Conservation (phyloP, 2,329 filamentous ascomycete species). For the Thyridium curvatum region DNA sequence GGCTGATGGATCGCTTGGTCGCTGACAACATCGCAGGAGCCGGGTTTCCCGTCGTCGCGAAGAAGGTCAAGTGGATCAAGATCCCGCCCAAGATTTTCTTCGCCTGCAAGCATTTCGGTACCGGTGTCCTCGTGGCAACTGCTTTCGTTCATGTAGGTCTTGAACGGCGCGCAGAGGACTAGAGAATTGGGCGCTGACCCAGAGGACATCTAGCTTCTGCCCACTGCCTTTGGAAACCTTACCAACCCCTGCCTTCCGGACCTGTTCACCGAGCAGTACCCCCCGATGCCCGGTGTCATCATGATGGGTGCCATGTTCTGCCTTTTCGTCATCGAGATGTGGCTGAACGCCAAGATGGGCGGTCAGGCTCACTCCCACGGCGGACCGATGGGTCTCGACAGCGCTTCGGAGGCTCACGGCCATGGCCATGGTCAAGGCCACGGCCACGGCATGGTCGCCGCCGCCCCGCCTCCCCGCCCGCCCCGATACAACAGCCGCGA, state of each 20-base stretch:
- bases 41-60: conserved; percentile 45
- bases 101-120: conserved; percentile 61
- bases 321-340: conserved; percentile 58
- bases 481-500: conserved; percentile 17
- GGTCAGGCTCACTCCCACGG: conserved; percentile 46
- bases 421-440: conserved; percentile 6
- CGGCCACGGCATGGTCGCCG: conserved; percentile 5
- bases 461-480: conserved; percentile 20
- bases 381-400: conserved; percentile 40
- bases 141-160: conserved; percentile 61
- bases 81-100: conserved; percentile 52
- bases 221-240: conserved; percentile 50
- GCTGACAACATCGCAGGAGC: conserved; percentile 22
- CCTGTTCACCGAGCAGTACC: conserved; percentile 53
- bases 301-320: conserved; percentile 58
- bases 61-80: conserved; percentile 52
- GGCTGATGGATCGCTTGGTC: neutral
- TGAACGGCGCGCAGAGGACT: neutral
- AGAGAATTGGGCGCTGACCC: conserved; percentile 1
- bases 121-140: conserved; percentile 65
- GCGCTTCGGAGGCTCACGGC: conserved; percentile 5
- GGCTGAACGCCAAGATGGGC: conserved; percentile 51
- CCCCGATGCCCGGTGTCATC: conserved; percentile 56
- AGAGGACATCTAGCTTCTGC: conserved; percentile 41
- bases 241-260: conserved; percentile 50